Conservation (phyloP, 257 asterid species). For the Lavandula angustifolia region DNA sequence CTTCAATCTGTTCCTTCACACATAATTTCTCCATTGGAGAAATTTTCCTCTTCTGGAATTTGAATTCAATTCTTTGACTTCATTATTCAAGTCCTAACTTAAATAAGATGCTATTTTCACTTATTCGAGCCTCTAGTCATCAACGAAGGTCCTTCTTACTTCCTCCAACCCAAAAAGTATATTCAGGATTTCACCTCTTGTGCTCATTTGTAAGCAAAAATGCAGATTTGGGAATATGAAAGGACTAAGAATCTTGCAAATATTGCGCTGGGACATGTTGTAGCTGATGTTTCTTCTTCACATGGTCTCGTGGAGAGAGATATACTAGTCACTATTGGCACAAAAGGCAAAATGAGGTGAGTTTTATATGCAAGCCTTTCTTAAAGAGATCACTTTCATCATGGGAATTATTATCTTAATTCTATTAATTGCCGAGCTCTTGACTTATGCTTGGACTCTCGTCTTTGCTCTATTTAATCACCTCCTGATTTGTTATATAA, state of each 20-base stretch:
- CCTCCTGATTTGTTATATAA: background rate
- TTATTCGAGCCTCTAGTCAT: constrained; percentile 12
- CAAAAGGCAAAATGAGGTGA: constrained; percentile 56
- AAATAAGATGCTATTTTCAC: background rate
- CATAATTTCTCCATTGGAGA: background rate
- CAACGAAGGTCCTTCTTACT: background rate
- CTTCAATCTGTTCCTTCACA: constrained; percentile 6
- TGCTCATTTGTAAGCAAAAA: constrained; percentile 17
- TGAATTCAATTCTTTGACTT: background rate
- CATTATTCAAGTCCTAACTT: background rate
- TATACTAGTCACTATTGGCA: constrained; percentile 60
- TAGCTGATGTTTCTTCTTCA: constrained; percentile 49
- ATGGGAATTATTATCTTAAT: constrained; percentile 4
- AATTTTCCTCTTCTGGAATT: background rate
- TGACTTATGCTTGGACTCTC: constrained; percentile 9
- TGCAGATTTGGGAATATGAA: constrained; percentile 71
- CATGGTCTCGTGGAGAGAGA: constrained; percentile 56
- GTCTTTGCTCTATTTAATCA: background rate
- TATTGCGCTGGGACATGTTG: constrained; percentile 57
- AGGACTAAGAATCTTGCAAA: constrained; percentile 53
- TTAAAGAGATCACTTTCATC: constrained; percentile 22
- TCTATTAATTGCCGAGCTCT: background rate
- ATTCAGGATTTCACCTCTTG: constrained; percentile 10
- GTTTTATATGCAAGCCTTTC: constrained; percentile 27
- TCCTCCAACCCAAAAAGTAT: background rate